Evolutionary conservation across 345 rosid species (phyloP).

Genomic region (Odontarrhena argentea): DNA sequence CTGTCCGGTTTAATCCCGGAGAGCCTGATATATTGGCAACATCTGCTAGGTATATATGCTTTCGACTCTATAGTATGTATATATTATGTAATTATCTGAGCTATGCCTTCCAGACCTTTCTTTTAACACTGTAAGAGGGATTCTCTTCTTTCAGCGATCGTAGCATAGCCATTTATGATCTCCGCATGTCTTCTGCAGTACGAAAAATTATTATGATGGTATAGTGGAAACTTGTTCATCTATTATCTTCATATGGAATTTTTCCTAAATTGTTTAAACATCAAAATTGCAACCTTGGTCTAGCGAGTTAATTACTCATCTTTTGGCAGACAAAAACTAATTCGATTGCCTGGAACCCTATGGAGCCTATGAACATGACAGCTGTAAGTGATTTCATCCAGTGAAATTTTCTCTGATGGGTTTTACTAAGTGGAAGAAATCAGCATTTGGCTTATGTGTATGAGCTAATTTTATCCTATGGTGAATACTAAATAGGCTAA

Average conservation of each 20-base stretch:
- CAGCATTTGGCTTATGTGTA: background rate
- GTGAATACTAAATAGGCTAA: slow-evolving; percentile 69
- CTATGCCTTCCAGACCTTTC: slow-evolving; percentile 11
- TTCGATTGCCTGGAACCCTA: slow-evolving; percentile 95
- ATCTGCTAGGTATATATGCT: slow-evolving; percentile 66
- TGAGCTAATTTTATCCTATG: slow-evolving; percentile 6
- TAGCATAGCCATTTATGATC: slow-evolving; percentile 75
- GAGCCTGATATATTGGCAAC: slow-evolving; percentile 83
- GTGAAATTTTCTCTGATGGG: slow-evolving; percentile 7
- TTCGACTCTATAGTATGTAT: slow-evolving; percentile 9
- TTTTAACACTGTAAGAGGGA: slow-evolving; percentile 16
- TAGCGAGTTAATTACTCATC: slow-evolving; percentile 16
- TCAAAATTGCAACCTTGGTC: background rate
- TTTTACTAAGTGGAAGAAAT: background rate
- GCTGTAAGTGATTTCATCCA: slow-evolving; percentile 62
- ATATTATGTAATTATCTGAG: background rate
- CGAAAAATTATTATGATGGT: slow-evolving; percentile 87
- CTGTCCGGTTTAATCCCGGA: slow-evolving; percentile 92
- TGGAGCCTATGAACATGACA: slow-evolving; percentile 98
- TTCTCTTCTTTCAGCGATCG: slow-evolving; percentile 63
- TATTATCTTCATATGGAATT: slow-evolving; percentile 11
- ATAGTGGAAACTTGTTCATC: slow-evolving; percentile 30
- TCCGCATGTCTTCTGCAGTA: slow-evolving; percentile 78
- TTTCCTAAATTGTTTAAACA: background rate
- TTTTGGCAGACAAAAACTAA: slow-evolving; percentile 79